Percentiles rank a stretch among this genome's conserved stretches.
These are phyloP conservation scores for Grosmannia penicillata DNA, from an alignment of 2,329 filamentous ascomycete species.

Conservation along the genomic window DNA sequence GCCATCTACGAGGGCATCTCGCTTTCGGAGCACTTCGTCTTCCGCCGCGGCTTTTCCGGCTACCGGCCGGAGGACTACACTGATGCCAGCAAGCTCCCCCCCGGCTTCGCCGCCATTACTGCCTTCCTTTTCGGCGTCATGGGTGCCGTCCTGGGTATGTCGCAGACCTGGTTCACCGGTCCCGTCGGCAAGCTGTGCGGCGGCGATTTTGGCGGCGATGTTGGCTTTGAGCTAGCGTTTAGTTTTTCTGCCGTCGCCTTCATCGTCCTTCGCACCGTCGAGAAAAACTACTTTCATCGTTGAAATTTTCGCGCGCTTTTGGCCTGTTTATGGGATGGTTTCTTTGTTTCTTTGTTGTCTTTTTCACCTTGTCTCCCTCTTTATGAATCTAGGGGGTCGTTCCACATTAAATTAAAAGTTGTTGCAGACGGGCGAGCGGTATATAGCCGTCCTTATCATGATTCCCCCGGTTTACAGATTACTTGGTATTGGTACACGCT, in stretches of 20 bases:
- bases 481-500: too few species aligned
- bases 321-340: background rate
- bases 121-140: slow-evolving; percentile 19
- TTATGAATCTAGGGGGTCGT: too few species aligned
- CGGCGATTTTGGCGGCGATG: slow-evolving; percentile 23
- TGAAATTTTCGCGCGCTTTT: slow-evolving; percentile 1
- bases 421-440: too few species aligned
- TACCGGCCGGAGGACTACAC: slow-evolving; percentile 30
- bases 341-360: background rate
- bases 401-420: too few species aligned
- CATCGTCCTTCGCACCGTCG: slow-evolving; percentile 28
- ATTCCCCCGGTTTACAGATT: too few species aligned
- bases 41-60: slow-evolving; percentile 26
- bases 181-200: slow-evolving; percentile 45
- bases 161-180: slow-evolving; percentile 46
- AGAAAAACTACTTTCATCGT: slow-evolving; percentile 24
- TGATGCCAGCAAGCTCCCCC: slow-evolving; percentile 24
- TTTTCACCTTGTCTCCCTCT: background rate
- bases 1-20: slow-evolving; percentile 27
- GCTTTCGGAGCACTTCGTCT: slow-evolving; percentile 23
- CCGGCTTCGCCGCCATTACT: slow-evolving; percentile 19
- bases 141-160: slow-evolving; percentile 42
- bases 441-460: too few species aligned
- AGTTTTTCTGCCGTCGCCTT: slow-evolving; percentile 28
- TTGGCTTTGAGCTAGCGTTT: slow-evolving; percentile 52